A percentile compares a stretch with the other conserved stretches of the same genome.
Evolutionary conservation across 2,329 filamentous ascomycete species (phyloP).

Genomic region (Monosporascus sp.): DNA sequence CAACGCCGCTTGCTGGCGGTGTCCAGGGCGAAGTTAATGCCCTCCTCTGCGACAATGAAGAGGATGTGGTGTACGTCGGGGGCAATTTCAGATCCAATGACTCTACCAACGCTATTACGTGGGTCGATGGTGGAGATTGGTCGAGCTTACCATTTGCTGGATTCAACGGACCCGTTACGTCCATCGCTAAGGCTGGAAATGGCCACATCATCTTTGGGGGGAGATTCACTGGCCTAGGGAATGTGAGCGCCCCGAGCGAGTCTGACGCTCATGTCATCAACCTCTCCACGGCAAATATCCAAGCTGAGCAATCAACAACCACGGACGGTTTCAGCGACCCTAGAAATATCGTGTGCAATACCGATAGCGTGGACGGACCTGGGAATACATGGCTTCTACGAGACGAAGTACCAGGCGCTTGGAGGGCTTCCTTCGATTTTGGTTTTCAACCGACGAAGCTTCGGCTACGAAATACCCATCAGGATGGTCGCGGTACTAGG

Average conservation of each 20-base stretch:
- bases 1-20: slow-evolving; percentile 73
- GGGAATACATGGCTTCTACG: slow-evolving; percentile 79
- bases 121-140: slow-evolving; percentile 65
- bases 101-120: slow-evolving; percentile 86
- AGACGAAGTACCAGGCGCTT: slow-evolving; percentile 72
- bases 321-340: slow-evolving; percentile 67
- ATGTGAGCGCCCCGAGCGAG: slow-evolving; percentile 62
- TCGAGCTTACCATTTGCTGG: slow-evolving; percentile 82
- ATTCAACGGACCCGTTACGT: slow-evolving; percentile 87
- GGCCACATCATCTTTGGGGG: slow-evolving; percentile 91
- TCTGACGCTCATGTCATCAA: slow-evolving; percentile 79
- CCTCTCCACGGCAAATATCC: slow-evolving; percentile 70
- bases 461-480: slow-evolving; percentile 80
- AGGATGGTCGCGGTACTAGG: slow-evolving; percentile 79
- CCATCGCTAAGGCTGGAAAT: slow-evolving; percentile 74
- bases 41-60: slow-evolving; percentile 73
- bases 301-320: slow-evolving; percentile 57
- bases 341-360: slow-evolving; percentile 76
- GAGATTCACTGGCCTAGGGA: slow-evolving; percentile 81
- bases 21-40: slow-evolving; percentile 78
- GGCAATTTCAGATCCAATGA: slow-evolving; percentile 76
- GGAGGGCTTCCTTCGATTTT: slow-evolving; percentile 78
- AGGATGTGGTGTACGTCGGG: slow-evolving; percentile 82
- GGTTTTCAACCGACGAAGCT: slow-evolving; percentile 83
- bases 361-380: slow-evolving; percentile 57